Percentiles rank a stretch among this genome's conserved stretches.
Evolutionary conservation across 148 eudicot species (phyloP).

Genomic region (Pharnaceum exiguum): DNA sequence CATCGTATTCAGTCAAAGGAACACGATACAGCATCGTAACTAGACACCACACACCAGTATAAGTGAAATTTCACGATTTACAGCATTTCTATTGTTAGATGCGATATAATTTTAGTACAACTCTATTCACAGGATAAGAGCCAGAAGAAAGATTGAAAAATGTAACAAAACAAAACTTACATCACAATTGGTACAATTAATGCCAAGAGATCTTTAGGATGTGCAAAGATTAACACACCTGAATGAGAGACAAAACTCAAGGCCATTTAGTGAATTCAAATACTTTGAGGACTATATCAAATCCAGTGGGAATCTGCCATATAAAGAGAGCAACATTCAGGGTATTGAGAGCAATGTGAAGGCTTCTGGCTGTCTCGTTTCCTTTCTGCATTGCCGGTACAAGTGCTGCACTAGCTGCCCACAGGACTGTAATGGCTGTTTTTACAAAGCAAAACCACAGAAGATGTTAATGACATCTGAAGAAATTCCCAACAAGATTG

Average conservation of each 20-base stretch:
- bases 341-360: conserved; percentile 82
- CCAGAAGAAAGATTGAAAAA: neutral
- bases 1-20: neutral
- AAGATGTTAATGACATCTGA: neutral
- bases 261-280: conserved; percentile 95
- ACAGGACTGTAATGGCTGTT: conserved; percentile 85
- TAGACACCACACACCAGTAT: neutral
- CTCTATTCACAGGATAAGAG: neutral
- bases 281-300: conserved; percentile 79
- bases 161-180: neutral
- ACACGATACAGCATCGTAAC: neutral
- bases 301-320: conserved; percentile 95
- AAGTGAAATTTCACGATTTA: neutral
- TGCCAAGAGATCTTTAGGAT: neutral
- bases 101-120: conserved; percentile 4
- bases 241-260: conserved; percentile 29
- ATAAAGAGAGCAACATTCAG: conserved; percentile 69
- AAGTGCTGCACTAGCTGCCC: conserved; percentile 95
- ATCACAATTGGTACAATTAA: conserved; percentile 3
- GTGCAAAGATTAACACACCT: conserved; percentile 14
- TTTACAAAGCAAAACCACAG: neutral
- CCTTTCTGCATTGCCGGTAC: conserved; percentile 99
- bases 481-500: neutral
- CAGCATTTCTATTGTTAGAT: neutral
- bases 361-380: conserved; percentile 84